phyloP scores from a whole-genome alignment of 169 alveolate species.

The Eimeria tenella region DNA sequence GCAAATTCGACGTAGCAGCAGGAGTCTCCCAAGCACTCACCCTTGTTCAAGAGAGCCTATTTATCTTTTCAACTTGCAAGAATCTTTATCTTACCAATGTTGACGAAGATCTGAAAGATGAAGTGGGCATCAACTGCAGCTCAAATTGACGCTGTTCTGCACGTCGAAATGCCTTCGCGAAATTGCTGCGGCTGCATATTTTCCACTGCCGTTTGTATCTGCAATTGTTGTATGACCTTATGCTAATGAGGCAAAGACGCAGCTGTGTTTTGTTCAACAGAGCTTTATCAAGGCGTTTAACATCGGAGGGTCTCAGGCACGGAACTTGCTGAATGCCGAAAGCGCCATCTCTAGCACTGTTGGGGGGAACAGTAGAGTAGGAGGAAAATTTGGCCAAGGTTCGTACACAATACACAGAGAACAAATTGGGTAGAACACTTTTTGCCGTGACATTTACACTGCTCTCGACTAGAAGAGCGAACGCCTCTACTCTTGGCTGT shows the following conservation, averaged over 20 bases:
- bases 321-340: constrained; percentile 2
- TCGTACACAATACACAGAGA: background rate
- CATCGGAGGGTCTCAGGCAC: background rate
- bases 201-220: too few relatives aligned
- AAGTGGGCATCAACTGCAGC: background rate
- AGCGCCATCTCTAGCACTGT: background rate
- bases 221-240: too few relatives aligned
- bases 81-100: background rate
- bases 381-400: background rate
- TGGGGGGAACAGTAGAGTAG: background rate
- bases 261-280: background rate
- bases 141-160: too few relatives aligned
- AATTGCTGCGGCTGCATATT: too few relatives aligned
- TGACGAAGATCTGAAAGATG: background rate
- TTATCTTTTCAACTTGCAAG: constrained; percentile 3
- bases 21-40: background rate
- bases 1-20: constrained; percentile 24
- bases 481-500: background rate
- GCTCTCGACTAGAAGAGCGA: too few relatives aligned
- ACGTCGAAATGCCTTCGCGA: too few relatives aligned
- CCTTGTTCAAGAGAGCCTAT: background rate
- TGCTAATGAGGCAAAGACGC: background rate
- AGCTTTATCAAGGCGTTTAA: constrained; percentile 11
- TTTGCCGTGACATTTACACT: background rate
- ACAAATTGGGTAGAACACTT: background rate